Percentiles rank a stretch among this genome's conserved stretches.
phyloP scores from a whole-genome alignment of 768 basidiomycete species.

The Hemileccinum impolitum region DNA sequence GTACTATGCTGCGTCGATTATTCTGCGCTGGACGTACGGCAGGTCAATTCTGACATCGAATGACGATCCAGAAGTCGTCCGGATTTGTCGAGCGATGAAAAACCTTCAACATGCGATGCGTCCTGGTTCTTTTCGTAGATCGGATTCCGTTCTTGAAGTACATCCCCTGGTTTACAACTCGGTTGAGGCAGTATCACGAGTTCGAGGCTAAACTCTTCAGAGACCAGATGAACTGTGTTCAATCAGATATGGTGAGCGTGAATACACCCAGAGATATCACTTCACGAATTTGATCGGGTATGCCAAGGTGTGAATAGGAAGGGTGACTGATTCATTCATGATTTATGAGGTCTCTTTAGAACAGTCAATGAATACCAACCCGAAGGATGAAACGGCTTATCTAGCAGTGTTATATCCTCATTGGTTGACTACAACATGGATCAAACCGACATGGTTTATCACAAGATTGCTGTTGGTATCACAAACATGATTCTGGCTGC shows the following conservation, averaged over 20 bases:
- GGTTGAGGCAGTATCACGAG: constrained; percentile 47
- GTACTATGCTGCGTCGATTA: constrained; percentile 26
- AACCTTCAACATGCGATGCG: constrained; percentile 27
- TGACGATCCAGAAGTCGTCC: constrained; percentile 20
- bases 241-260: constrained; percentile 37
- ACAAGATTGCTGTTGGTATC: constrained; percentile 46
- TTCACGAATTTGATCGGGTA: neutral
- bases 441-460: neutral
- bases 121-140: constrained; percentile 36
- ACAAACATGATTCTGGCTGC: constrained; percentile 50
- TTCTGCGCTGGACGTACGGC: constrained; percentile 24
- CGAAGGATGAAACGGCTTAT: constrained; percentile 52
- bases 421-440: neutral
- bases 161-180: constrained; percentile 55
- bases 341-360: constrained; percentile 51
- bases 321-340: constrained; percentile 38
- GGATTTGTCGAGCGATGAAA: constrained; percentile 11
- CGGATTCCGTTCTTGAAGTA: constrained; percentile 34
- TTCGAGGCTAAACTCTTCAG: constrained; percentile 50
- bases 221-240: constrained; percentile 38
- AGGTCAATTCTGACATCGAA: constrained; percentile 21
- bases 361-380: constrained; percentile 28
- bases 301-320: constrained; percentile 6
- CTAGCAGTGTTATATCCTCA: constrained; percentile 53
- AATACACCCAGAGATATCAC: neutral